These are phyloP conservation scores for Diospyros kaki DNA, from an alignment of 148 eudicot genomes.

Conservation along the genomic window DNA sequence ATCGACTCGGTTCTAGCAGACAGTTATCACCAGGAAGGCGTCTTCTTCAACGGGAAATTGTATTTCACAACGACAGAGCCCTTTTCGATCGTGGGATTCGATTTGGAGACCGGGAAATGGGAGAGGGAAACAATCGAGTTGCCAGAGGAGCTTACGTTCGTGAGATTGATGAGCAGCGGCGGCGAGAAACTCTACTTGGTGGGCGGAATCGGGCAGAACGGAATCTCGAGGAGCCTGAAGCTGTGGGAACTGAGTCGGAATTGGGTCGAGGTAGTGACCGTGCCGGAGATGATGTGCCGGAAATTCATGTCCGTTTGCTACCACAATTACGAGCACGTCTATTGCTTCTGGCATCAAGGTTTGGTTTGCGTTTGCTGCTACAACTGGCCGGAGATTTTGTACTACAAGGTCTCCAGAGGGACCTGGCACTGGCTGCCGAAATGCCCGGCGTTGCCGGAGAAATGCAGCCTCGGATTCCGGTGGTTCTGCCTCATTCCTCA, in stretches of 20 bases:
- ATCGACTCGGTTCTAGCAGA: constrained; percentile 21
- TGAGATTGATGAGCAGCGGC: constrained; percentile 37
- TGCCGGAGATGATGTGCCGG: constrained; percentile 58
- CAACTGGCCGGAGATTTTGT: constrained; percentile 69
- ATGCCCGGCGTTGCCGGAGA: constrained; percentile 54
- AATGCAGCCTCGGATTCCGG: constrained; percentile 71
- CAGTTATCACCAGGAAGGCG: constrained; percentile 43
- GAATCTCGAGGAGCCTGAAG: constrained; percentile 52
- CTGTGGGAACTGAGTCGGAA: constrained; percentile 49
- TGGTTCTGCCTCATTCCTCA: constrained; percentile 71
- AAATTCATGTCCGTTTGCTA: constrained; percentile 65
- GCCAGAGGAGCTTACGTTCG: constrained; percentile 46
- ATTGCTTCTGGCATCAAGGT: constrained; percentile 72
- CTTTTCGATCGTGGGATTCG: constrained; percentile 27
- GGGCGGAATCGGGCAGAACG: constrained; percentile 60
- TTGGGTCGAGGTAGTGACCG: constrained; percentile 49
- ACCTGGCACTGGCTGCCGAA: constrained; percentile 80
- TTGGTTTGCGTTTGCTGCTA: constrained; percentile 62
- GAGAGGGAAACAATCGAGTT: constrained; percentile 6
- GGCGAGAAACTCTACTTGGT: constrained; percentile 37
- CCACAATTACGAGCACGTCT: constrained; percentile 71
- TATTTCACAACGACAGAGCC: constrained; percentile 53
- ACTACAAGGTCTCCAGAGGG: constrained; percentile 49
- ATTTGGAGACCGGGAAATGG: constrained; percentile 44
- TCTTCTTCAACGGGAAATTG: constrained; percentile 30